Evolutionary conservation across 176 grass and related monocot genomes (phyloP), one percentile per base, ranked within the genome.

Genomic region (Eragrostis nindensis): DNA sequence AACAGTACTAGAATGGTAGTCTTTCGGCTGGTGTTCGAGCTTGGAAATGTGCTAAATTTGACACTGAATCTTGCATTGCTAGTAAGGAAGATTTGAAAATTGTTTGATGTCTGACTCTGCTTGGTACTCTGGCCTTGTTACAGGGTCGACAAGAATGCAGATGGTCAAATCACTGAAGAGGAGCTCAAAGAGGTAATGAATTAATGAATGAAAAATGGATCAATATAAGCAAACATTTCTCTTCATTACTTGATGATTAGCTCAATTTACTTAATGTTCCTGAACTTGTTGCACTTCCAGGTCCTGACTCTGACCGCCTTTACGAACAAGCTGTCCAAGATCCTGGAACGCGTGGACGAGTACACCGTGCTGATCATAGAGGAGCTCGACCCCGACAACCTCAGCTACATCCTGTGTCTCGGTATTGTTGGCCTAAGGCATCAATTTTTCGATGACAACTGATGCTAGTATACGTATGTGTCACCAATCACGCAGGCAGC

Each of bases 331-430:
- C 63, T 98, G 29, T 91, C 92, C 18, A 98, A 94, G 71, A 95
- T 98, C 84, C 80, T 93, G 56, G 96, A 98, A 69, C 90, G 88
- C 10, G 92, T 91, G 32, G 92, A 95, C 24, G 96, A 98, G 80
- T 98, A 98, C 92, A 91, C 92, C 10, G 96, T 92, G 0, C 32
- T 98, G 22, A 98, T 98, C 90, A 95, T 98, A 90, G 95, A 98
- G 74, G 95, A 93, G 78, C 78, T 98, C 1, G 95, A 98, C 39
- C 95, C 90, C 1, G 74, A 79, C 18, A 87, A 91, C 47, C 80
- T 91, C 10, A 92, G 95, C 45, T 98, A 93, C 78, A 93, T 98
- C 19, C n/a, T n/a, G n/a, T n/a, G n/a, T n/a, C n/a, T n/a, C n/a
- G n/a, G n/a, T n/a, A n/a, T n/a, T n/a, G n/a, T n/a, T n/a, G n/a